Percentiles rank a stretch among this genome's conserved stretches.
These are phyloP conservation scores for Parascedosporium putredinis DNA, from an alignment of 2,329 filamentous ascomycete genomes.

Conservation along the genomic window DNA sequence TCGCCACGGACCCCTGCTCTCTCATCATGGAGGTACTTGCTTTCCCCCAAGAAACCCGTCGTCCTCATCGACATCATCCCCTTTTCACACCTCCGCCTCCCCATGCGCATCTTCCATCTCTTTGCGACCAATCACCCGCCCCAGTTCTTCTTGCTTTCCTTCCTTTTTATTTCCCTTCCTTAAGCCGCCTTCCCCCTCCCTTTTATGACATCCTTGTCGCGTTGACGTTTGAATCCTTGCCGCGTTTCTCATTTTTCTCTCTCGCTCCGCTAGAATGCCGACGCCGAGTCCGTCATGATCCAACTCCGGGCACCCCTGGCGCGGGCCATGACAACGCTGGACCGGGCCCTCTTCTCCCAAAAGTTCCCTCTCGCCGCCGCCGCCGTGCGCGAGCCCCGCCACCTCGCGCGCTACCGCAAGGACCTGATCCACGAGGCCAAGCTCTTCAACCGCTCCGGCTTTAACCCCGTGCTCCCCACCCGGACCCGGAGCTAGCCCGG, in stretches of 20 bases:
- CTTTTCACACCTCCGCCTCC: too few relatives aligned
- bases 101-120: too few relatives aligned
- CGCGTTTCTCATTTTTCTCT: background rate
- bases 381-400: conserved; percentile 60
- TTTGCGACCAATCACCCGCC: too few relatives aligned
- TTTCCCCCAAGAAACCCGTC: background rate
- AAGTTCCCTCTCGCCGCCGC: conserved; percentile 69
- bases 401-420: conserved; percentile 63
- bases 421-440: conserved; percentile 40
- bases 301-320: conserved; percentile 68
- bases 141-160: too few relatives aligned
- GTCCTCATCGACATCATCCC: too few relatives aligned
- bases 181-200: too few relatives aligned
- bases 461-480: conserved; percentile 56
- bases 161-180: too few relatives aligned
- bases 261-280: conserved; percentile 1
- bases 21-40: conserved; percentile 6
- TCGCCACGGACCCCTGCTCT: conserved; percentile 1
- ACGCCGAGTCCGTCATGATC: conserved; percentile 4
- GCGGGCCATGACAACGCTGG: conserved; percentile 67
- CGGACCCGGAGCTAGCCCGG: conserved; percentile 39
- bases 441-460: conserved; percentile 53
- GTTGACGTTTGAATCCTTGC: too few relatives aligned
- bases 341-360: conserved; percentile 73
- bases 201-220: too few relatives aligned